These are phyloP conservation scores for Tricholoma saponaceum DNA, from an alignment of 768 basidiomycete species.

Conservation along the genomic window DNA sequence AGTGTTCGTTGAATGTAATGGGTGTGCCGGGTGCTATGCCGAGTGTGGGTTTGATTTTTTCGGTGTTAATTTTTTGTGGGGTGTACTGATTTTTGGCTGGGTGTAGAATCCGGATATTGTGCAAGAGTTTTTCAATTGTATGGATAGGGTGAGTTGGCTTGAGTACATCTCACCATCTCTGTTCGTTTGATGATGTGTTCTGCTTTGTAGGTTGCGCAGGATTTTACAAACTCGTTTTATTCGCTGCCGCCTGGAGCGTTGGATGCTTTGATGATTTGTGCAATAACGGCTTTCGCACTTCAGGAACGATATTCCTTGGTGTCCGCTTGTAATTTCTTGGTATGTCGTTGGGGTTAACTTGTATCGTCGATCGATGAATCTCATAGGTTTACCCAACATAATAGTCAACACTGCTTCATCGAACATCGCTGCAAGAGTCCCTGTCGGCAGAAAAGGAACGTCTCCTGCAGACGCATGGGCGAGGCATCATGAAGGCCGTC, in stretches of 20 bases:
- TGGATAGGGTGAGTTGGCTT: constrained; percentile 57
- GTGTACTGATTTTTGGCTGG: not conserved
- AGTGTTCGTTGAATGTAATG: constrained; percentile 51
- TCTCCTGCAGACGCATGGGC: constrained; percentile 52
- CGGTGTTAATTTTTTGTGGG: not conserved
- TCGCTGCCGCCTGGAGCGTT: constrained; percentile 53
- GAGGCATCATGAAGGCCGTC: constrained; percentile 64
- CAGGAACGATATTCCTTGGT: constrained; percentile 83
- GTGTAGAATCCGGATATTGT: constrained; percentile 89
- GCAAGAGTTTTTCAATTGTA: constrained; percentile 81
- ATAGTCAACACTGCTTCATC: constrained; percentile 62
- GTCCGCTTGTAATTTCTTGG: constrained; percentile 78
- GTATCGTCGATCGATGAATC: not conserved
- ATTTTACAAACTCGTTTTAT: constrained; percentile 55
- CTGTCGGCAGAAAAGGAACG: constrained; percentile 45
- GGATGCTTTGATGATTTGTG: constrained; percentile 61
- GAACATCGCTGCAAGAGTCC: constrained; percentile 60
- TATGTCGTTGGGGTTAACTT: constrained; percentile 31
- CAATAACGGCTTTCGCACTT: constrained; percentile 56
- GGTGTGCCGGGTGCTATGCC: constrained; percentile 64
- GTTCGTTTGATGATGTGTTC: not conserved
- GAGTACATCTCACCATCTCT: not conserved
- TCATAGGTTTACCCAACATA: not conserved
- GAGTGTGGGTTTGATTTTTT: constrained; percentile 39
- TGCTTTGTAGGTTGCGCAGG: constrained; percentile 34